A percentile compares a stretch with the other conserved stretches of the same genome.
phyloP scores from a whole-genome alignment of 148 eudicot species.

The Camellia lanceoleosa region DNA sequence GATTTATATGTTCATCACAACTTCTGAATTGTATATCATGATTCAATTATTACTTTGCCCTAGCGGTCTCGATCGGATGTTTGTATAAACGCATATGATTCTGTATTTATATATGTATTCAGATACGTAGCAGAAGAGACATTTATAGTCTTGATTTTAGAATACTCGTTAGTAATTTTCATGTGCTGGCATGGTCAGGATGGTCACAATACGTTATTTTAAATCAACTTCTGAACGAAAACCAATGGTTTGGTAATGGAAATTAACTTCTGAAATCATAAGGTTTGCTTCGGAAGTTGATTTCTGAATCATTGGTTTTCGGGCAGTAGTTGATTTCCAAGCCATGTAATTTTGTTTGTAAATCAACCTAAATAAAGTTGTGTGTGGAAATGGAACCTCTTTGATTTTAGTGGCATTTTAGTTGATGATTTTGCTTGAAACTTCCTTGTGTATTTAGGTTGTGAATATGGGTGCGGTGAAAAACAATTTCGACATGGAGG shows the following conservation, averaged over 20 bases:
- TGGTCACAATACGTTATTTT: not conserved
- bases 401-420: not conserved
- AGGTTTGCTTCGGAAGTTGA: too few relatives aligned
- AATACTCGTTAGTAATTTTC: not conserved
- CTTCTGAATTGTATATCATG: not conserved
- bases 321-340: too few relatives aligned
- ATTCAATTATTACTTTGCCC: not conserved
- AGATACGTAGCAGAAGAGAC: not conserved
- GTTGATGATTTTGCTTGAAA: not conserved
- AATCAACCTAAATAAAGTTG: too few relatives aligned
- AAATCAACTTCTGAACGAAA: too few relatives aligned
- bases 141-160: not conserved
- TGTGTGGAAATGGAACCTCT: too few relatives aligned
- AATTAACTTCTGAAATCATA: too few relatives aligned
- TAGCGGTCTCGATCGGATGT: not conserved
- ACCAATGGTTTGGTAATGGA: too few relatives aligned
- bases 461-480: conserved; percentile 52
- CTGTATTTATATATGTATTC: not conserved
- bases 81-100: too few relatives aligned
- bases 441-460: conserved; percentile 27
- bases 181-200: not conserved
- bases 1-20: not conserved
- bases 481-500: conserved; percentile 64
- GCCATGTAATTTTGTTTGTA: too few relatives aligned
- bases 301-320: too few relatives aligned